Evolutionary conservation across 129 eudicot genomes (phyloP), one percentile per base, ranked within the genome.

Genomic region (Oenanthe sinensis): DNA sequence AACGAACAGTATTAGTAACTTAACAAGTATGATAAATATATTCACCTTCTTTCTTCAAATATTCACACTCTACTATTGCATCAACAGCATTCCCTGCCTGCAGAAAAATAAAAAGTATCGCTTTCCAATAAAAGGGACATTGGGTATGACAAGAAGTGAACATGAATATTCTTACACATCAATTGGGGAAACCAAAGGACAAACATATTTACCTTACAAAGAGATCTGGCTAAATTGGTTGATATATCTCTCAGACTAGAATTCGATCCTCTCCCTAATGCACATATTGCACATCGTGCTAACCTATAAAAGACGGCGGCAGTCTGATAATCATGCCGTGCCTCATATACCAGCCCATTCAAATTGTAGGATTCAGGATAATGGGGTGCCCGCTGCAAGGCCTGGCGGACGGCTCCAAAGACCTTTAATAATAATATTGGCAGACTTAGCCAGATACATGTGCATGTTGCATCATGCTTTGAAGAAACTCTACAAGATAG

Each of bases 331-430:
- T 95, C 94, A 78, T 65, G 52, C 76, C 96, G 87, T 75, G 96
- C 88, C 87, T 95, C 98, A 50, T 84, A 88, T 40, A 91, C 88
- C 77, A 95, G 88, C 80, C 98, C 98, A 75, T 86, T 86, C 80
- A 95, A 85, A 86, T 95, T 91, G 88, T 95, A 96, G 80, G 90
- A 81, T 87, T 95, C 97, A 46, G 98, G 94, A 86, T 87, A 88
- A 14, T 87, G 93, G 11, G 98, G 98, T 37, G 96, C 96, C n/a
- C 85, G 96, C 79, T 88, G 94, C 87, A 95, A 85, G 68, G 98
- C 97, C 83, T 92, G 98, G 49, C 86, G 84, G 83, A 95, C 89
- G 83, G 96, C 94, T 70, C 92, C 96, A 71, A 87, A 91, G 33
- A 91, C 98, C 98, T 94, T 67, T 33, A 2, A 30, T 30, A 30